Base-by-base conservation (phyloP, 805 yeast species). In the Priceomyces medius region DNA sequence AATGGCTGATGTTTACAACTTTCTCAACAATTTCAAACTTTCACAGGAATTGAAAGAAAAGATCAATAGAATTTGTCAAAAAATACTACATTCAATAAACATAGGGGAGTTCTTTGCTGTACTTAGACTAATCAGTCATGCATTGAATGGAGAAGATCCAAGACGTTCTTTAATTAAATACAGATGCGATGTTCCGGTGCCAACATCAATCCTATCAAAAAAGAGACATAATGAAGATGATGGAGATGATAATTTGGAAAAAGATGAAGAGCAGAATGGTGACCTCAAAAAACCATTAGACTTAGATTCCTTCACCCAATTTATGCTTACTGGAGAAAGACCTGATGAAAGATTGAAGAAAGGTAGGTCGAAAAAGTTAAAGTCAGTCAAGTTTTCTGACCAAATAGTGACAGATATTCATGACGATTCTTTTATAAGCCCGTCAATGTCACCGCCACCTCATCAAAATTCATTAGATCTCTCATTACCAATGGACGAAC, bases 81-180 rank as follows among this genome's bases (percentile, higher is more conserved):
- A 74, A 41, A 73, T 77, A 40, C 53, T 74, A 24, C 72, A 71
- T 42, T 75, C 85, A 3, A 72, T 91, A 41, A 89, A 88, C 53
- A 82, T 89, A 41, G 95, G 96, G 4, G 95, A 89, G 59, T 91
- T 93, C 64, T 93, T 86, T 66, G 96, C 96, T 0, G 74, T 88
- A 27, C 59, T 91, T 40, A 73, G 99, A 52, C 74, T 93, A 16
- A 74, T 89, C 10, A 77, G 95, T 14, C 96, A 88, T 59, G 71
- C 83, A 0, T 60, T 87, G 13, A 62, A 63, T 40, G 83, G 83
- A 2, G 52, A 61, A 24, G 57, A 71, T n/a, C 84, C 88, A 2
- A 60, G 70, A 20, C 65, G 88, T 47, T 61, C 68, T 17, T 63
- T 81, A 55, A 76, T 88, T 27, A 61, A 68, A 42, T 56, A 67